These are phyloP conservation scores for Scutellaria minor DNA, from an alignment of 257 asterid genomes.

Conservation along the genomic window DNA sequence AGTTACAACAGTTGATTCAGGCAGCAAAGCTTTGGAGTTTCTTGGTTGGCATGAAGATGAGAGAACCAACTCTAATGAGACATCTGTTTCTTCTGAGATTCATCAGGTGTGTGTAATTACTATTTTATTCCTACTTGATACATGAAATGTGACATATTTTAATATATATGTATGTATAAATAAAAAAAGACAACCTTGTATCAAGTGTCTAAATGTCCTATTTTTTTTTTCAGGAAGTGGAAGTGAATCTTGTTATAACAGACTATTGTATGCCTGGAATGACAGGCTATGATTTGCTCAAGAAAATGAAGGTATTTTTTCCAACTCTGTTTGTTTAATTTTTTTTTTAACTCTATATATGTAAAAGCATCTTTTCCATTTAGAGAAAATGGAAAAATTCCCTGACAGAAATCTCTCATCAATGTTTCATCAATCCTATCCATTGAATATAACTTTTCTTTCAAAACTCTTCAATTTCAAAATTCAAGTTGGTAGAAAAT, in stretches of 20 bases:
- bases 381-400: constrained; percentile 24
- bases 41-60: constrained; percentile 52
- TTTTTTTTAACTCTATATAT: neutral
- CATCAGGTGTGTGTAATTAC: constrained; percentile 27
- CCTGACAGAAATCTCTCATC: neutral
- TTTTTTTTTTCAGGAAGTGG: constrained; percentile 47
- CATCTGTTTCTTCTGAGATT: constrained; percentile 33
- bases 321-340: neutral
- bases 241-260: constrained; percentile 56
- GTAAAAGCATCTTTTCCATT: constrained; percentile 18
- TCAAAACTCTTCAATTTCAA: too few relatives aligned
- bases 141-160: too few relatives aligned
- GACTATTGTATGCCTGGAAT: constrained; percentile 71
- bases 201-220: constrained; percentile 22
- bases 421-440: neutral
- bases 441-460: too few relatives aligned
- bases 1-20: constrained; percentile 67
- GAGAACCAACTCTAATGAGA: constrained; percentile 30
- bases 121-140: too few relatives aligned
- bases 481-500: too few relatives aligned
- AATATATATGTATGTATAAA: neutral
- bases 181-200: neutral
- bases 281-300: constrained; percentile 69
- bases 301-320: constrained; percentile 53
- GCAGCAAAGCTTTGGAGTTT: constrained; percentile 58